A percentile compares a stretch with the other conserved stretches of the same genome.
Conservation (phyloP, 1,284 basidiomycete genomes). For the Stereum hirsutum region DNA sequence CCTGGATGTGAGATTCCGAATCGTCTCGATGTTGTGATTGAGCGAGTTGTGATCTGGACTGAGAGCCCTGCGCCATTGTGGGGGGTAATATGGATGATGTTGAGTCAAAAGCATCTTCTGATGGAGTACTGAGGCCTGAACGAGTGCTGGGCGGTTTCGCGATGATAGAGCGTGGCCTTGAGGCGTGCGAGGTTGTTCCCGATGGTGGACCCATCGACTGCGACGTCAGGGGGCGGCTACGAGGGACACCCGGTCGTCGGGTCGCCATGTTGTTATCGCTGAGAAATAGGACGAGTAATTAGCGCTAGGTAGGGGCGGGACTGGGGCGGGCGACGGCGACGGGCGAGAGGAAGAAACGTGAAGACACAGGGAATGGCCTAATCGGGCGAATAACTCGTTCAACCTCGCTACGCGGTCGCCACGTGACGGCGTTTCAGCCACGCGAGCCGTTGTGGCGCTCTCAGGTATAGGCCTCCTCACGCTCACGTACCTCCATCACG, state of each 20-base stretch:
- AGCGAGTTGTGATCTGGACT: constrained; percentile 9
- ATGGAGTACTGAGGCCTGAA: constrained; percentile 18
- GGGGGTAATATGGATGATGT: constrained; percentile 5
- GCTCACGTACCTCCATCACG: constrained; percentile 4
- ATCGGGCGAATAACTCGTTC: background rate
- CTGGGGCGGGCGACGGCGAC: background rate
- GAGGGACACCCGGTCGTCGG: constrained; percentile 8
- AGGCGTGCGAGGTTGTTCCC: constrained; percentile 2
- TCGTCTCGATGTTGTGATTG: constrained; percentile 26
- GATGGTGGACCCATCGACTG: constrained; percentile 25
- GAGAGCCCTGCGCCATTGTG: constrained; percentile 13
- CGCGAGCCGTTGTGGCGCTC: too few species aligned
- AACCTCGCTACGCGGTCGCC: constrained; percentile 7
- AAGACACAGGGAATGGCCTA: background rate
- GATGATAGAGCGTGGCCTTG: constrained; percentile 21
- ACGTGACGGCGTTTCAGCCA: constrained; percentile 5
- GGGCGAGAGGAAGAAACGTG: background rate
- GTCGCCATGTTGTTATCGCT: constrained; percentile 9
- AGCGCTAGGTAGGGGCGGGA: background rate
- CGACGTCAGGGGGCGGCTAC: constrained; percentile 17
- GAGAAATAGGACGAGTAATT: too few species aligned
- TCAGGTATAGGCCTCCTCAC: too few species aligned
- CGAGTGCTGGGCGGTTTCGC: constrained; percentile 23
- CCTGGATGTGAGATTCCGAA: constrained; percentile 74
- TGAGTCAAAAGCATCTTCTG: constrained; percentile 12